Evolutionary conservation across 75 land plant genomes (phyloP), one percentile per base, ranked within the genome.

Genomic region (Sequoia sempervirens): DNA sequence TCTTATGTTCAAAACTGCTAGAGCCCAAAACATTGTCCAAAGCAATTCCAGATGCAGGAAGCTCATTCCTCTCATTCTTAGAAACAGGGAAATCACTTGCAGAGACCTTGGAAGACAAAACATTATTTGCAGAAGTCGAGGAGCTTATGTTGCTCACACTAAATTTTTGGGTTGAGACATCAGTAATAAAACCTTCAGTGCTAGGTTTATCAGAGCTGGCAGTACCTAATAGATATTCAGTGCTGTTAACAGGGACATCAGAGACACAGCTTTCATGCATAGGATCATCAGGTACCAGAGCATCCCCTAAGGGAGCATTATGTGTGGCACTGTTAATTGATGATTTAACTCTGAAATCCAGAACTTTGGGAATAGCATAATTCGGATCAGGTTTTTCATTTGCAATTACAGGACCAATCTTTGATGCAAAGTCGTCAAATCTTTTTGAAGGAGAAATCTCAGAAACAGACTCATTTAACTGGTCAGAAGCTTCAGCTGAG

Each of bases 291-390:
- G 37, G 52, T 53, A 17, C 20, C 8, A 38, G 40, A 80, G 30
- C 64, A 32, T 53, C 82, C 61, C 50, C 54, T 17, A 7, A 53
- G 23, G 82, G 38, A 80, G 82, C 36, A 5, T 8, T 54, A 53
- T 80, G 26, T 53, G 54, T 58, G 32, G 40, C 11, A 2, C 38
- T 32, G 20, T 37, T 36, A 18, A 32, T 53, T 32, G 82, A 54
- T 54, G 61, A 54, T 54, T 80, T 38, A 50, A 80, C 64, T 53
- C 40, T 32, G 37, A 46, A 53, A 13, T 80, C 82, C 61, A 80
- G 50, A 52, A 52, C 82, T 53, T 54, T 54, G 36, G 56, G 82
- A 12, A 17, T 50, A 53, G 61, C 40, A 53, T 52, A 38, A 53
- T 80, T 52, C 15, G 18, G 23, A 34, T 46, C 54, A 20, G 37